Evolutionary conservation across 305 asterid species (phyloP), one percentile per base, ranked within the genome.

Genomic region (Fraxinus paxiana): DNA sequence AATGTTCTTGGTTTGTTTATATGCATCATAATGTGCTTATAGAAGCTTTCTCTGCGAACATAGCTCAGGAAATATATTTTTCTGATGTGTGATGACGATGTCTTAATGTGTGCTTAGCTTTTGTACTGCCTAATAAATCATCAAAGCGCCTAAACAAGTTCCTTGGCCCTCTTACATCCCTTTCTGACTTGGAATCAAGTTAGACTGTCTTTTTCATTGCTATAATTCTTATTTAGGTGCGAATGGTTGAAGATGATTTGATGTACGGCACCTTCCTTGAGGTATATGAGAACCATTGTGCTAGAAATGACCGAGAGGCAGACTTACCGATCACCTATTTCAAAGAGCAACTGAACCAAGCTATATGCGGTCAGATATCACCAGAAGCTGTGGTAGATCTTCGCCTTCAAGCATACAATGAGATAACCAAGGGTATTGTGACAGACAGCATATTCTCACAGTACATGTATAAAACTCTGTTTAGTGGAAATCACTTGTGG

Each of bases 281-380:
- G 94, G 99, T 96, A 75, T 96, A 96, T 81, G 99, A 96, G 90
- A 96, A 93, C 86, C 97, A 96, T 79, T 96, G 98, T 91, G 97
- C 99, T 77, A 92, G 99, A 85, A 92, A 96, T 79, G 94, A 93
- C 81, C 84, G 97, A 71, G 99, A 96, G 88, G 96, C 99, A 22
- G 99, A 96, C 82, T 86, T 87, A 75, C 99, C 99, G 0, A 92
- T 94, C 81, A 94, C 98, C 15, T 93, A 79, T 83, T 96, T 96
- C 84, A 96, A 94, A 88, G 99, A 96, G 92, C 97, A 96, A 80
- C 88, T 94, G 83, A 96, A 96, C 88, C 98, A 94, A 88, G 99
- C 99, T 72, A 94, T 96, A 86, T 88, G 92, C 5, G 98, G 98
- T 73, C 99, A 93, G 88, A 90, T 96, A 86, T 88, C 97, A 46